Base-by-base conservation (phyloP, 441 rosid species). In the Populus hybrid region DNA sequence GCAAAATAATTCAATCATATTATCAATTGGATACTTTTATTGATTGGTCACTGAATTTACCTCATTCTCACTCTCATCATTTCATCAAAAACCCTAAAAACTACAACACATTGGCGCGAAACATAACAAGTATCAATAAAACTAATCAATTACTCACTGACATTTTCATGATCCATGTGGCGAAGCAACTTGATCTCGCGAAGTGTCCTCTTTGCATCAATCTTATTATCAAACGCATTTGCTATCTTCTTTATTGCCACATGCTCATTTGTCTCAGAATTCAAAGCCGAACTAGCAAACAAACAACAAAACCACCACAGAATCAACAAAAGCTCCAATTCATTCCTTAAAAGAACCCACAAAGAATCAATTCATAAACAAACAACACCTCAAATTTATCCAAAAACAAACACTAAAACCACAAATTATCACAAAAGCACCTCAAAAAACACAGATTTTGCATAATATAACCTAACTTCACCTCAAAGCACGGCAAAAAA, bases 181-280 rank as follows among this genome's bases (percentile, higher is more conserved):
- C 97, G 92, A 81, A 94, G 97, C 73, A 94, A 83, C 90, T 90
- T 91, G 91, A 93, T 93, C 90, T 93, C 99, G 0, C 99, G 97
- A 40, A 94, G 97, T 20, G 98, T 91, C 85, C 94, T 90, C 88
- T 92, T 94, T 9, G 97, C 97, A 29, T 88, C 92, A 33, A 92
- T 85, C 68, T 76, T 85, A 86, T 94, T 88, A 56, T 88, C 93
- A 72, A 92, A 93, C 7, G 94, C 93, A 84, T 92, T 87, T 16
- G 87, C 83, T 38, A 93, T 90, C 88, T 95, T 95, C 93, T 93
- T 95, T 69, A 95, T 77, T 1, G 98, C 98, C 35, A 93, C 94
- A 8, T 82, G 83, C 82, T 93, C 99, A 23, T 80, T 88, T 6
- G 92, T 95, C 83, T 95, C 95, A 2, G 91, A 89, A 83, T 93